Conservation (phyloP, 2,329 filamentous ascomycete species). For the Ophiostoma ips region DNA sequence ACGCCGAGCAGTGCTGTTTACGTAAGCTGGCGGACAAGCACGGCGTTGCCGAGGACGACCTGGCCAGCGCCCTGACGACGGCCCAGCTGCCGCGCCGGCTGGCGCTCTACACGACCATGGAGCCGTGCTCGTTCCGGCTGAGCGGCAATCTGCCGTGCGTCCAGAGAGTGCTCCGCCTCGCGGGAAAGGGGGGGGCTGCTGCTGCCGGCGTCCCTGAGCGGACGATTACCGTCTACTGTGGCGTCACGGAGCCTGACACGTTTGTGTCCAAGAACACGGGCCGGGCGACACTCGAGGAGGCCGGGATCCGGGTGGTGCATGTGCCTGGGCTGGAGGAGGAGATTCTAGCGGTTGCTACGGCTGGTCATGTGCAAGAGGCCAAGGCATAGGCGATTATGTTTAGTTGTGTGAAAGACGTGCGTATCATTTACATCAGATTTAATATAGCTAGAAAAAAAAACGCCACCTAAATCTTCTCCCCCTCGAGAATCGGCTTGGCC, state of each 20-base stretch:
- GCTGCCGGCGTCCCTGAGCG: background rate
- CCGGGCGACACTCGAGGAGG: slow-evolving; percentile 51
- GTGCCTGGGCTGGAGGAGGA: slow-evolving; percentile 64
- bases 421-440: no score
- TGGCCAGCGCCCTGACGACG: slow-evolving; percentile 34
- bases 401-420: no score
- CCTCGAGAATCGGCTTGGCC: slow-evolving; percentile 60
- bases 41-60: slow-evolving; percentile 36
- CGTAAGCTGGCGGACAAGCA: slow-evolving; percentile 49
- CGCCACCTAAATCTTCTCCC: slow-evolving; percentile 39
- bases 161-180: slow-evolving; percentile 57
- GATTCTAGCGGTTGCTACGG: slow-evolving; percentile 69
- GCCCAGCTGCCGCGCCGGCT: slow-evolving; percentile 22
- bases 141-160: slow-evolving; percentile 68
- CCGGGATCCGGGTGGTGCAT: slow-evolving; percentile 60
- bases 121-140: slow-evolving; percentile 62
- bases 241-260: slow-evolving; percentile 76
- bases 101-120: slow-evolving; percentile 83
- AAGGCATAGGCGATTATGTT: no score
- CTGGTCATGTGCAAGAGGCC: slow-evolving; percentile 46
- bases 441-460: no score
- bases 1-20: slow-evolving; percentile 89
- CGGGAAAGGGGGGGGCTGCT: slow-evolving; percentile 15
- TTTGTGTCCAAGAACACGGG: slow-evolving; percentile 79
- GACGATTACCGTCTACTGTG: slow-evolving; percentile 58